Base-by-base conservation (phyloP, 805 yeast genomes). In the Metschnikowia corniflorae region DNA sequence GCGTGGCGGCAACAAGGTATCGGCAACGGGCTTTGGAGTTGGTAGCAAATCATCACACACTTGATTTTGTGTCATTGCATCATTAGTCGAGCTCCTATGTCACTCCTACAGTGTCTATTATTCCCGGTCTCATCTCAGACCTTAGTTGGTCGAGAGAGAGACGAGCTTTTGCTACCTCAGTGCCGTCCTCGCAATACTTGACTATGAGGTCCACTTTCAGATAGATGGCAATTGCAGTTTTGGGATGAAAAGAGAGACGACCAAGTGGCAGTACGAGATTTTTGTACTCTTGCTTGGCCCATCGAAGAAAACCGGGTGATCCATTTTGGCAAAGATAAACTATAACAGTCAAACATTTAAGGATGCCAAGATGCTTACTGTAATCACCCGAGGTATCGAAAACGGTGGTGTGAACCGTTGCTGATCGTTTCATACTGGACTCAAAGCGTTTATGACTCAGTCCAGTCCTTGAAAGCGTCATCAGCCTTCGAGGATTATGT, bases 321-420 rank as follows among this genome's bases (percentile, higher is more conserved):
- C 84, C 84, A 25, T 75, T 71, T 39, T 77, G 71, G 14, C 77
- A 44, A 22, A 77, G 48, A 41, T 73, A 78, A 21, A 72, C 61
- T 3, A 77, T 59, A 10, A 79, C 68, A 0, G 83, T 74, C 13
- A 78, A 52, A 2, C 77, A 66, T 50, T 78, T 79, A 35, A 76
- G 49, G 0, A 75, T 35, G 14, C 37, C 29, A 16, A 33, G 35
- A 21, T 31, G 32, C 19, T 22, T 33, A 16, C 20, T 30, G 29
- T 37, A 38, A 3, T 35, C 37, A 7, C 29, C 35, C 10, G 31
- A 30, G 10, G 18, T 30, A 15, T 21, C 13, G 17, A 35, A 19
- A 6, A 29, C n/a, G 9, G 31, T 23, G 4, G 36, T 19, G 29
- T 40, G 37, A 7, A 40, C 28, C 6, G 40, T 34, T 12, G 36